phyloP scores from a whole-genome alignment of 2,329 filamentous ascomycete species.

The Ophiostoma sp. region DNA sequence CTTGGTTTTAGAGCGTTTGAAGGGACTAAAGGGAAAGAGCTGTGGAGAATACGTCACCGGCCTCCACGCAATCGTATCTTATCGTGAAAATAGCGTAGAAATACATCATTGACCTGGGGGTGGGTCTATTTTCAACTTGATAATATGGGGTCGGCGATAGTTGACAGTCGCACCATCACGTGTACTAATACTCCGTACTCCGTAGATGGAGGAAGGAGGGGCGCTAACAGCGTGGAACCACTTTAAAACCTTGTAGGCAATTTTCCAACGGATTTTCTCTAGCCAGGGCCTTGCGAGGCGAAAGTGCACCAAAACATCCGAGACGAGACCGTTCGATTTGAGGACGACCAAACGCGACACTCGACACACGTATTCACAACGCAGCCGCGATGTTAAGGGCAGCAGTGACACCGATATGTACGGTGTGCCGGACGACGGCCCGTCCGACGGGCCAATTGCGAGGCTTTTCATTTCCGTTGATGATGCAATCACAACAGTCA shows the following conservation, averaged over 20 bases:
- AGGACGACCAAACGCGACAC: too few species aligned
- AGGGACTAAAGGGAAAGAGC: background rate
- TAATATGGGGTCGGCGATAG: background rate
- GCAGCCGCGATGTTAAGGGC: slow-evolving; percentile 26
- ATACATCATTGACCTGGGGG: background rate
- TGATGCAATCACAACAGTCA: background rate
- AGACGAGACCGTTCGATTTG: too few species aligned
- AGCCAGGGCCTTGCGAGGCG: slow-evolving; percentile 6
- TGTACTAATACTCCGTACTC: slow-evolving; percentile 11
- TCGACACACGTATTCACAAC: background rate
- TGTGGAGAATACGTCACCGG: slow-evolving; percentile 22
- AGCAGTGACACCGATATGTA: slow-evolving; percentile 23
- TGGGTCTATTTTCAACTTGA: background rate
- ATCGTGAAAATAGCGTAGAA: background rate
- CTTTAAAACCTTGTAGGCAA: slow-evolving; percentile 20
- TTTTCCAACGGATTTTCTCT: slow-evolving; percentile 8
- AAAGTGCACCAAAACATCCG: background rate
- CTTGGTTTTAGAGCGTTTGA: background rate
- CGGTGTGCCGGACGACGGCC: slow-evolving; percentile 25
- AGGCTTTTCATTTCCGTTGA: background rate
- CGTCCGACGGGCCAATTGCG: background rate
- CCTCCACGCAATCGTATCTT: slow-evolving; percentile 1
- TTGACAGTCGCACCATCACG: background rate
- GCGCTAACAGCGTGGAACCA: slow-evolving; percentile 15
- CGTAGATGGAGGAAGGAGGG: background rate